Base-by-base conservation (phyloP, 805 yeast genomes). In the Citeromyces matritensis region DNA sequence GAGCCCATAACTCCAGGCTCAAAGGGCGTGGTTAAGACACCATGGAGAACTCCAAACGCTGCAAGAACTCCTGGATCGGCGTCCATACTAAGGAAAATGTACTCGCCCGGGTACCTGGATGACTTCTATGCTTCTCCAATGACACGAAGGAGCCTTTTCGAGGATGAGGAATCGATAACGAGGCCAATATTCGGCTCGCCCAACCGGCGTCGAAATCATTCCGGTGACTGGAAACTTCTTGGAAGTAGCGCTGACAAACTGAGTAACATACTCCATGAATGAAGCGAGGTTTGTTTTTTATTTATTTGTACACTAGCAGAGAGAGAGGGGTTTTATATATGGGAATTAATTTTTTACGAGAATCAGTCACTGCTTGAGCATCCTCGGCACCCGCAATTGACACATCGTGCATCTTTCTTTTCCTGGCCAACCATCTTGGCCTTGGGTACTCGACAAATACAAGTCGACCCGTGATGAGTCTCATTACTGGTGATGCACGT, bases 371-470 rank as follows among this genome's bases (percentile, higher is more conserved):
- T 63, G 44, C 85, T 77, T 2, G 88, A 69, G 48, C 95, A 83
- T 5, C 94, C 94, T 37, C 64, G 57, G 43, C 95, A 83, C 0
- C 95, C 95, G 58, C 94, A 83, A 21, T 75, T 79, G 5, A 77
- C 63, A 49, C 93, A 83, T 40, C 74, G 66, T 9, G 66, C 57
- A 37, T 37, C 45, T 5, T 38, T 45, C 3, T 44, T 51, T 4
- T 52, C 40, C 51, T 24, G 37, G 35, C 31, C 44, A 36, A 17
- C 49, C 52, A 73, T 46, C 3, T 62, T 69, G 2, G 65, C 65
- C 40, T 71, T 63, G 1, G 95, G 94, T 2, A 85, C 94, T 34
- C 96, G 56, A 47, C 96, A 85, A 13, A 85, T 70, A 51, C 96
- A 85, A 0, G 84, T 69, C 5, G 71, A 65, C 4, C 71, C 71